Evolutionary conservation across 805 yeast genomes (phyloP).

Genomic region (Barnettozyma vustinii): DNA sequence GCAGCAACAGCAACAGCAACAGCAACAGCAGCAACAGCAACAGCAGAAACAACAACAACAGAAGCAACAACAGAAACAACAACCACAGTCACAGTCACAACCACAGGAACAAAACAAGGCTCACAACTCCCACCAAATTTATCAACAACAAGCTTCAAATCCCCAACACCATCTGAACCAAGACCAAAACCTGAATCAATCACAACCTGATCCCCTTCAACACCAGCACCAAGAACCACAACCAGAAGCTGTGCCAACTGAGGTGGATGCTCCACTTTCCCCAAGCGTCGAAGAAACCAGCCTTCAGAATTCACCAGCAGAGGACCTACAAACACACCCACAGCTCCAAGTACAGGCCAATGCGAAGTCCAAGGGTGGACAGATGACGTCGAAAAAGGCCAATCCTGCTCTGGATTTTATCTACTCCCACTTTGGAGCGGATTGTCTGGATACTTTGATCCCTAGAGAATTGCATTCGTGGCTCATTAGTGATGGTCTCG

Average conservation of each 20-base stretch:
- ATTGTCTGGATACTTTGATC: not conserved
- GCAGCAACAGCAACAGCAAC: conserved; percentile 7
- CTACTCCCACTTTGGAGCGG: conserved; percentile 1
- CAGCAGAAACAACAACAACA: not conserved
- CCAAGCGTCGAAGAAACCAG: not conserved
- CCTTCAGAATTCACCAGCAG: not conserved
- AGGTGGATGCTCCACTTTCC: not conserved
- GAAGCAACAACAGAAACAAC: not conserved
- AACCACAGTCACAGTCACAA: conserved; percentile 1
- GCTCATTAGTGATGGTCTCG: conserved; percentile 8
- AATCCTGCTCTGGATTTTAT: conserved; percentile 1
- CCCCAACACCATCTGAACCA: not conserved
- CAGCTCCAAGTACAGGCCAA: not conserved
- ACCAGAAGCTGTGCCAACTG: not conserved
- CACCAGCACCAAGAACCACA: not conserved
- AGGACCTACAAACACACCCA: not conserved
- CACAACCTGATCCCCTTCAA: not conserved
- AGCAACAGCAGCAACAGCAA: conserved; percentile 1
- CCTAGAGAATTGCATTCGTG: conserved; percentile 4
- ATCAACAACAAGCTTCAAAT: not conserved
- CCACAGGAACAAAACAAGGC: not conserved
- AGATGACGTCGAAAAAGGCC: not conserved
- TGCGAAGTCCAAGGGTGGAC: not conserved
- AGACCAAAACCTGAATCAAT: not conserved
- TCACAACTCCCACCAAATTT: not conserved